A percentile compares a stretch with the other conserved stretches of the same genome.
Conservation (phyloP, 331 rosid genomes). For the Quercus tomentella region DNA sequence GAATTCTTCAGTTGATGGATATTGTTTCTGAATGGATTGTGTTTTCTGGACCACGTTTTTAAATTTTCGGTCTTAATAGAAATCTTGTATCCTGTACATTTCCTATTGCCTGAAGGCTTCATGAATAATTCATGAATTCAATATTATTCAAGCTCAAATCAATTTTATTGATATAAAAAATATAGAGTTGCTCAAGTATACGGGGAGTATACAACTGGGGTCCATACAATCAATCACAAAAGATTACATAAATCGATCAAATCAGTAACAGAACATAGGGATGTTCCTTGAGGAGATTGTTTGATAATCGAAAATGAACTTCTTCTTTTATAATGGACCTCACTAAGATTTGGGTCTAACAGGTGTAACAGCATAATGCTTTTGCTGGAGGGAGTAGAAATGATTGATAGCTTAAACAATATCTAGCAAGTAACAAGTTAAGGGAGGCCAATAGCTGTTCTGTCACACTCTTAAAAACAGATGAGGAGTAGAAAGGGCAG, state of each 20-base stretch:
- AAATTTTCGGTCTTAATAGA: background rate
- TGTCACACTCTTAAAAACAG: background rate
- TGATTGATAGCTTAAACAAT: background rate
- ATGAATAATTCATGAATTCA: background rate
- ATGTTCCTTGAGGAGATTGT: background rate
- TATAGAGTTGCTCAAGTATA: too few species aligned
- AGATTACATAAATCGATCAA: too few species aligned
- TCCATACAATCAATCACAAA: too few species aligned
- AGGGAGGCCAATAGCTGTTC: background rate
- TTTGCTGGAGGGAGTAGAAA: background rate
- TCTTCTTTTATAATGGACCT: background rate
- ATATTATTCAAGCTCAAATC: background rate
- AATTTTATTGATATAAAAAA: background rate
- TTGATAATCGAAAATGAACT: background rate
- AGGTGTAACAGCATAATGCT: background rate
- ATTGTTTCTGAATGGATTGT: background rate
- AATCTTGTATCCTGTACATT: background rate
- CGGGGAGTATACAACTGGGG: too few species aligned
- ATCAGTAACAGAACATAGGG: background rate
- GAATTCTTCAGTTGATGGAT: background rate
- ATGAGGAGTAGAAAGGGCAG: background rate
- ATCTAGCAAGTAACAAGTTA: background rate
- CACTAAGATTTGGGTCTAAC: background rate
- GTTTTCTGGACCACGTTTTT: background rate
- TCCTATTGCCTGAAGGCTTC: background rate